Conservation (phyloP, 257 asterid genomes). For the Cruciata laevipes region DNA sequence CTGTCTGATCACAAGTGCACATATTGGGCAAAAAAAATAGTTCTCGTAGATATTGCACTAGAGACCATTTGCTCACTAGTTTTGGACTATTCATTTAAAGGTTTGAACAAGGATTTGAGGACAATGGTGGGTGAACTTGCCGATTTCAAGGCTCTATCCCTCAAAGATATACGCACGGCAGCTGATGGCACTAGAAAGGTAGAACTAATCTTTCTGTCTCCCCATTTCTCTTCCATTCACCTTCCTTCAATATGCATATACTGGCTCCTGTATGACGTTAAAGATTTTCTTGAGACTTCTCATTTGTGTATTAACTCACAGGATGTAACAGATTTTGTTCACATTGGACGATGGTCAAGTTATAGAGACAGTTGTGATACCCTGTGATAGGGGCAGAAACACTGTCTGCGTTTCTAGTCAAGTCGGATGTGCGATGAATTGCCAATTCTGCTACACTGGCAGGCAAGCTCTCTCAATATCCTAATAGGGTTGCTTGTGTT, state of each 20-base stretch:
- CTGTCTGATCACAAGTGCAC: neutral
- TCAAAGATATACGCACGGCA: constrained; percentile 65
- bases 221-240: neutral
- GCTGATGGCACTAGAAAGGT: constrained; percentile 98
- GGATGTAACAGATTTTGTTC: constrained; percentile 87
- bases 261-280: constrained; percentile 5
- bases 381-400: constrained; percentile 78
- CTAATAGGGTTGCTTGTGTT: neutral
- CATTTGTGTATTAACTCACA: constrained; percentile 59
- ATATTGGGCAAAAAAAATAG: neutral
- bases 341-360: constrained; percentile 74
- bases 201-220: constrained; percentile 20
- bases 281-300: constrained; percentile 37
- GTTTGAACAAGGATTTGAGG: constrained; percentile 84
- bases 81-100: constrained; percentile 27
- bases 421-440: constrained; percentile 97
- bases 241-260: constrained; percentile 7
- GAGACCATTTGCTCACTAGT: neutral
- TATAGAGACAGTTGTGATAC: constrained; percentile 92
- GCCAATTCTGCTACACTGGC: constrained; percentile 99
- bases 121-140: constrained; percentile 65
- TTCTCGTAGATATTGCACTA: neutral
- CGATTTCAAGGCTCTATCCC: constrained; percentile 51
- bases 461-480: constrained; percentile 39
- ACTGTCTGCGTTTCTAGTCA: constrained; percentile 98